These are phyloP conservation scores for Madurella fahalii DNA, from an alignment of 2,329 filamentous ascomycete species.

Conservation along the genomic window DNA sequence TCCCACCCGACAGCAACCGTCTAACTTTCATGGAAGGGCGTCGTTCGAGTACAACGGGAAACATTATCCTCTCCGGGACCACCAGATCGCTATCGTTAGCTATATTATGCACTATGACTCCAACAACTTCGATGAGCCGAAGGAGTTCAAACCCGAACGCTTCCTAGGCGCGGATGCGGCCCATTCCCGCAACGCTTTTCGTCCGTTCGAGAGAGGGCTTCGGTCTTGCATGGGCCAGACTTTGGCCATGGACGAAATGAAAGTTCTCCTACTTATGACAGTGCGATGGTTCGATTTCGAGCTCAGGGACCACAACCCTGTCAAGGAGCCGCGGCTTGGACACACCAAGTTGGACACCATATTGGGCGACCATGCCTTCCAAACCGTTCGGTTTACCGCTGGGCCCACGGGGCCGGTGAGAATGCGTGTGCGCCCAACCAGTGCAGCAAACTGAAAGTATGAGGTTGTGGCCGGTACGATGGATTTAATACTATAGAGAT, in stretches of 20 bases:
- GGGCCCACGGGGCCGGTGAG: too few species aligned
- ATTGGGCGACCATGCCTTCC: too few species aligned
- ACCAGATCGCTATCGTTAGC: too few species aligned
- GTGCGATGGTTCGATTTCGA: not conserved
- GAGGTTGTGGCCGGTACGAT: too few species aligned
- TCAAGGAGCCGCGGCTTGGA: too few species aligned
- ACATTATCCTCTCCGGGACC: not conserved
- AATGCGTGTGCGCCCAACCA: too few species aligned
- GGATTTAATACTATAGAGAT: too few species aligned
- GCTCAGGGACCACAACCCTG: too few species aligned
- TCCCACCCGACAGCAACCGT: too few species aligned
- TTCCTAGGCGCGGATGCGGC: not conserved
- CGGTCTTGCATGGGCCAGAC: constrained; percentile 1
- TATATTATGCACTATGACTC: not conserved
- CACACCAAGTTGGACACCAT: too few species aligned
- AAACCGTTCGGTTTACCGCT: too few species aligned
- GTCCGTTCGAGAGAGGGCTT: not conserved
- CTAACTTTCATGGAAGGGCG: not conserved
- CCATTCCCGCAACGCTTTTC: not conserved
- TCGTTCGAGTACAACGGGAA: not conserved
- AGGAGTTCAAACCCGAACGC: not conserved
- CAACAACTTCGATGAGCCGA: not conserved
- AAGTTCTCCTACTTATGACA: not conserved
- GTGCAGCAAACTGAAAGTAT: too few species aligned
- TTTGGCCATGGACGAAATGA: constrained; percentile 2